These are phyloP conservation scores for Ogataea ganodermae DNA, from an alignment of 805 yeast genomes.

Conservation along the genomic window DNA sequence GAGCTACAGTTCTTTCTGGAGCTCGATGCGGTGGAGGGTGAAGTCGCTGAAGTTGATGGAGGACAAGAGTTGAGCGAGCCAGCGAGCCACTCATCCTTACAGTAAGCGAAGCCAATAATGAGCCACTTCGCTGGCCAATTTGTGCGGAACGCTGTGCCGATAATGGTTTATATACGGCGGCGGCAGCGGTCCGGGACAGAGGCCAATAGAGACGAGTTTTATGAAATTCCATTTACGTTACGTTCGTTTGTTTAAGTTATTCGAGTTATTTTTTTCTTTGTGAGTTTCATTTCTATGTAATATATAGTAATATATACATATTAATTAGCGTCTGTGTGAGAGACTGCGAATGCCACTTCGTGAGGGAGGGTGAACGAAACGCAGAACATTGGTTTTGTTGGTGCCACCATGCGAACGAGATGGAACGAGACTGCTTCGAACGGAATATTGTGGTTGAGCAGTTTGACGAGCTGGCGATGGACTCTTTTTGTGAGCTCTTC, in stretches of 20 bases:
- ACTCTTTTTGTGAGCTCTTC: constrained; percentile 71
- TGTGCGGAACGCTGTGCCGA: too few species aligned
- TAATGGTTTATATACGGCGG: neutral
- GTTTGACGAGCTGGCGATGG: constrained; percentile 49
- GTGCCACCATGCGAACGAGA: constrained; percentile 90
- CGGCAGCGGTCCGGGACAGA: too few species aligned
- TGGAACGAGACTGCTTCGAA: constrained; percentile 63
- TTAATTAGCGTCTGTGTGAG: constrained; percentile 8
- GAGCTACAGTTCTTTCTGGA: constrained; percentile 82
- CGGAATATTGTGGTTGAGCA: constrained; percentile 50
- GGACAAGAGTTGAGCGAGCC: constrained; percentile 8
- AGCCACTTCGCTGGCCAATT: neutral
- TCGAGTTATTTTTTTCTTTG: constrained; percentile 9
- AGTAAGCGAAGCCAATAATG: neutral
- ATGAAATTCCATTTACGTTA: constrained; percentile 1
- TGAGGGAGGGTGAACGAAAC: constrained; percentile 74
- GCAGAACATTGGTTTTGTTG: constrained; percentile 95
- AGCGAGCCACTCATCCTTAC: neutral
- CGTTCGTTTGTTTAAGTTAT: constrained; percentile 5
- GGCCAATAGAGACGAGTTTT: constrained; percentile 7
- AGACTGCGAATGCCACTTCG: constrained; percentile 57
- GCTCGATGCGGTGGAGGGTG: constrained; percentile 64
- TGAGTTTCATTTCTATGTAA: constrained; percentile 6
- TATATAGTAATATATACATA: constrained; percentile 11
- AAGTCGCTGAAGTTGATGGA: constrained; percentile 37